phyloP scores from a whole-genome alignment of 2,329 filamentous ascomycete species.

The Cladorrhinum sp. region DNA sequence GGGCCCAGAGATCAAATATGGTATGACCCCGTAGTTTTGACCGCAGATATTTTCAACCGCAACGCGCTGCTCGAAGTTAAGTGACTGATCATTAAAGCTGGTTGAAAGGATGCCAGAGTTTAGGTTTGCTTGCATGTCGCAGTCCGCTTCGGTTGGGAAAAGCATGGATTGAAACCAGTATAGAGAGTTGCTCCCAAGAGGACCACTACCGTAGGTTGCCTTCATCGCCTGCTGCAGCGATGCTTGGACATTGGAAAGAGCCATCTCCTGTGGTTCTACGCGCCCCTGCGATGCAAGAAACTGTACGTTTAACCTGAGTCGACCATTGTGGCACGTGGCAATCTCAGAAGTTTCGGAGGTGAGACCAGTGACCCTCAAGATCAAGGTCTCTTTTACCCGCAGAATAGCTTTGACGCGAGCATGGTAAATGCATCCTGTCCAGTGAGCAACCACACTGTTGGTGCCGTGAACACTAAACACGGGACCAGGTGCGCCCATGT shows the following conservation, averaged over 20 bases:
- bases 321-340: background rate
- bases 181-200: background rate
- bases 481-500: background rate
- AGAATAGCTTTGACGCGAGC: slow-evolving; percentile 25
- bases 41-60: slow-evolving; percentile 25
- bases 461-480: background rate
- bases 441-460: slow-evolving; percentile 2
- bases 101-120: slow-evolving; percentile 15
- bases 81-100: slow-evolving; percentile 15
- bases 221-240: slow-evolving; percentile 11
- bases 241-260: slow-evolving; percentile 17
- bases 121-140: slow-evolving; percentile 19
- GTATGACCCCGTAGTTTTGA: slow-evolving; percentile 26
- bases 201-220: background rate
- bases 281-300: slow-evolving; percentile 18
- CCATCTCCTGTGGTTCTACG: slow-evolving; percentile 16
- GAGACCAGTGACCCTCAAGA: slow-evolving; percentile 20
- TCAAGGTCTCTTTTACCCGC: slow-evolving; percentile 18
- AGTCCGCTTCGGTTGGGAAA: slow-evolving; percentile 25
- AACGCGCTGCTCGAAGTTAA: slow-evolving; percentile 27
- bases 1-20: slow-evolving; percentile 29
- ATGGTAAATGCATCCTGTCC: slow-evolving; percentile 23
- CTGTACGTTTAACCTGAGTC: slow-evolving; percentile 24
- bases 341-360: slow-evolving; percentile 4
- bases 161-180: slow-evolving; percentile 27